A percentile compares a stretch with the other conserved stretches of the same genome.
Conservation (phyloP, 495 filamentous ascomycete genomes). For the Elasticomyces elasticus region DNA sequence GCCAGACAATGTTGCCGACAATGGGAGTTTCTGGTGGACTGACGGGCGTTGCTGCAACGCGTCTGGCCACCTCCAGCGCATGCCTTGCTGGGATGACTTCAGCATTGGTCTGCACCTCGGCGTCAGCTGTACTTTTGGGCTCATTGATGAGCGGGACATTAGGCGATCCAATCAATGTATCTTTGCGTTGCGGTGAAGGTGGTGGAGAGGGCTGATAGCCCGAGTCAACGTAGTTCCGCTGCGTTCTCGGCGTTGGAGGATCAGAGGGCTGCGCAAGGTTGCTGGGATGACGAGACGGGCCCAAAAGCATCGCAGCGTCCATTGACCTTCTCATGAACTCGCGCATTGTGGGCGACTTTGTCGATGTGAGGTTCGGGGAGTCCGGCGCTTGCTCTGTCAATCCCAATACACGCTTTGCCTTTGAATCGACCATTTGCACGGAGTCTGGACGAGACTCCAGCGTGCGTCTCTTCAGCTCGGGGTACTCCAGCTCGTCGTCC, state of each 20-base stretch:
- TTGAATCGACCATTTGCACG: neutral
- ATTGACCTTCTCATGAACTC: neutral
- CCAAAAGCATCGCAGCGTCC: neutral
- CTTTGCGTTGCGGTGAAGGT: constrained; percentile 45
- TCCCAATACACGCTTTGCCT: constrained; percentile 35
- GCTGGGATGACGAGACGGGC: neutral
- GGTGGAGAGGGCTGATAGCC: constrained; percentile 77
- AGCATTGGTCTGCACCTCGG: neutral
- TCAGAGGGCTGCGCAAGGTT: neutral
- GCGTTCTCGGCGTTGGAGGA: constrained; percentile 1
- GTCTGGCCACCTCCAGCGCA: constrained; percentile 2
- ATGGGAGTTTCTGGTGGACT: constrained; percentile 63
- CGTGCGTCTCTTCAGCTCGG: constrained; percentile 25
- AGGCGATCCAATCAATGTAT: neutral
- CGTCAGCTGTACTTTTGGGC: neutral
- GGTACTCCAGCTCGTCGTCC: constrained; percentile 32
- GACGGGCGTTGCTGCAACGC: constrained; percentile 8
- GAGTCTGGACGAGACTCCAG: neutral
- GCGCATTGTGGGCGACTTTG: neutral
- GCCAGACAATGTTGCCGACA: constrained; percentile 26
- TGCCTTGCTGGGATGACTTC: neutral
- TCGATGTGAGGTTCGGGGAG: neutral
- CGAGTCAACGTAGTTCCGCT: constrained; percentile 53
- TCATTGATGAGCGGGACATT: constrained; percentile 7
- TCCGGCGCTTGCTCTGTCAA: constrained; percentile 3